These are phyloP conservation scores for Aegilops longissima DNA, from an alignment of 176 grass and related monocot species.

Conservation along the genomic window DNA sequence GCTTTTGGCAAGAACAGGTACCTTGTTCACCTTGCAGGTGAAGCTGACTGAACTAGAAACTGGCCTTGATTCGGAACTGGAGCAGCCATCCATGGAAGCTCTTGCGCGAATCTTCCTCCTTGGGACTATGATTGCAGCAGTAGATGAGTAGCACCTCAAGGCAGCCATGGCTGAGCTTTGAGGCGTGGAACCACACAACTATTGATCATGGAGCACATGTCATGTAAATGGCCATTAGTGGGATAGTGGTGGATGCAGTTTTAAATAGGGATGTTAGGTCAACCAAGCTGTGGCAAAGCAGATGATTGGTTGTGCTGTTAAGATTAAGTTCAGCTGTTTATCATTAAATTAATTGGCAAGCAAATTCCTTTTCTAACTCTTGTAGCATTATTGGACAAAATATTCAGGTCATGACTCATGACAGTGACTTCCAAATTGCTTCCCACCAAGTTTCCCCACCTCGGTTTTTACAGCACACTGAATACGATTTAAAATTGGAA, in stretches of 20 bases:
- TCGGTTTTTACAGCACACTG: not conserved
- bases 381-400: slow-evolving; percentile 22
- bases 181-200: not conserved
- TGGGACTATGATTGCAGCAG: slow-evolving; percentile 13
- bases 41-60: slow-evolving; percentile 8
- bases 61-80: slow-evolving; percentile 24
- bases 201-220: slow-evolving; percentile 29
- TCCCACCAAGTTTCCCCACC: slow-evolving; percentile 2
- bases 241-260: slow-evolving; percentile 30
- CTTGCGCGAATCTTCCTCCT: slow-evolving; percentile 21
- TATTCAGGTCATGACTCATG: slow-evolving; percentile 22
- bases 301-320: slow-evolving; percentile 25
- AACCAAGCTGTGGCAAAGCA: not conserved
- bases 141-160: slow-evolving; percentile 25
- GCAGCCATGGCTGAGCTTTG: slow-evolving; percentile 24
- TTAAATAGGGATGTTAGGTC: slow-evolving; percentile 44
- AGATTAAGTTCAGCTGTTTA: slow-evolving; percentile 14
- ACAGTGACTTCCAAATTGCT: slow-evolving; percentile 30
- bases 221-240: slow-evolving; percentile 35
- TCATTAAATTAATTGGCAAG: not conserved
- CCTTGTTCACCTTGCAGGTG: slow-evolving; percentile 31
- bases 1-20: slow-evolving; percentile 6
- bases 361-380: slow-evolving; percentile 28
- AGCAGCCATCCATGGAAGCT: slow-evolving; percentile 33
- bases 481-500: not conserved